Percentiles rank a stretch among this genome's conserved stretches.
Evolutionary conservation across 2,329 filamentous ascomycete species (phyloP).

Genomic region (Pezicula carpinea): DNA sequence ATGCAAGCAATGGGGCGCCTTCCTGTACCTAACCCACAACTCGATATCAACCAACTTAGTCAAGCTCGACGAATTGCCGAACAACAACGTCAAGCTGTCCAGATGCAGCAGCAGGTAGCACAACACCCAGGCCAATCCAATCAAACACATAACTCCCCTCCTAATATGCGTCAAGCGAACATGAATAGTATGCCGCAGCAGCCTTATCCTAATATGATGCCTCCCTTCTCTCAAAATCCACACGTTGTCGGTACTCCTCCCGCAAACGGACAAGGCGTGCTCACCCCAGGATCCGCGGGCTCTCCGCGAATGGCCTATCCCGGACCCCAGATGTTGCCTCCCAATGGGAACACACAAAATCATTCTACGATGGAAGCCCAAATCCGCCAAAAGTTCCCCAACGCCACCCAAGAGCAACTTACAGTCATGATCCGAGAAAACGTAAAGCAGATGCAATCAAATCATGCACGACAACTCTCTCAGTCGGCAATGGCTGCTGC

Average conservation of each 20-base stretch:
- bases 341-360: too few relatives aligned
- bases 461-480: conserved; percentile 39
- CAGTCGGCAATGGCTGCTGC: conserved; percentile 47
- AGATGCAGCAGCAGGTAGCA: conserved; percentile 26
- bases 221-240: conserved; percentile 44
- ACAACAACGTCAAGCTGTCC: conserved; percentile 51
- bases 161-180: conserved; percentile 31
- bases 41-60: conserved; percentile 53
- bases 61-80: conserved; percentile 65
- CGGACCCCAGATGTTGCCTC: not conserved
- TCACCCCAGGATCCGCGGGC: conserved; percentile 19
- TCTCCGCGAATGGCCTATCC: conserved; percentile 24
- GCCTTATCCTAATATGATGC: conserved; percentile 40
- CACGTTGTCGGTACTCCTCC: conserved; percentile 41
- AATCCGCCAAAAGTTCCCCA: conserved; percentile 22
- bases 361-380: conserved; percentile 16
- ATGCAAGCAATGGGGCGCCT: conserved; percentile 58
- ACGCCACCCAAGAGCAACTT: conserved; percentile 47
- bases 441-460: conserved; percentile 30
- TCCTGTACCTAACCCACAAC: conserved; percentile 42
- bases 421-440: conserved; percentile 45
- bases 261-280: conserved; percentile 14
- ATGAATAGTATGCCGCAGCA: conserved; percentile 25
- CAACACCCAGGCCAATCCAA: conserved; percentile 25
- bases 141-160: conserved; percentile 34